These are phyloP conservation scores for Striga asiatica DNA, from an alignment of 257 asterid species.

Conservation along the genomic window DNA sequence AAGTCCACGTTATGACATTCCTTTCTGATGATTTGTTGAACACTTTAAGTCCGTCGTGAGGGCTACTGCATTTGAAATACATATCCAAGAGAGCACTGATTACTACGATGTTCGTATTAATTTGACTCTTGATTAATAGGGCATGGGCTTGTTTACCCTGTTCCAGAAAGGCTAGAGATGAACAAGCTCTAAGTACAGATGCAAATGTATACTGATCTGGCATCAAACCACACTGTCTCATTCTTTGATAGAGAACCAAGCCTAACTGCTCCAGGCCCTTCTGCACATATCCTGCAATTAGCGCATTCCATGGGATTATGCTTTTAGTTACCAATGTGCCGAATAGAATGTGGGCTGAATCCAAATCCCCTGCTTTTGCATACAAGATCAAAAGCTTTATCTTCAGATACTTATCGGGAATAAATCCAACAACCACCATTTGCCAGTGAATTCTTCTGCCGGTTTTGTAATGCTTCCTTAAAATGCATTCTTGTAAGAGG, in stretches of 20 bases:
- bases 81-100: slow-evolving; percentile 84
- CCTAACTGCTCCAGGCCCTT: slow-evolving; percentile 67
- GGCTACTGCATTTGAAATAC: slow-evolving; percentile 96
- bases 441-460: slow-evolving; percentile 90
- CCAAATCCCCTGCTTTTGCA: slow-evolving; percentile 70
- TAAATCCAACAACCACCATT: slow-evolving; percentile 60
- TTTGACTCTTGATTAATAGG: slow-evolving; percentile 53
- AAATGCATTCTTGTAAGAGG: slow-evolving; percentile 82
- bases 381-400: slow-evolving; percentile 69
- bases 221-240: slow-evolving; percentile 53
- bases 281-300: slow-evolving; percentile 82
- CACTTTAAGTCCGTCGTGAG: slow-evolving; percentile 49
- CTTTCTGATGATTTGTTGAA: slow-evolving; percentile 54
- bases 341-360: slow-evolving; percentile 48
- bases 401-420: slow-evolving; percentile 59
- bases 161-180: slow-evolving; percentile 70
- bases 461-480: slow-evolving; percentile 48
- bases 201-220: slow-evolving; percentile 89
- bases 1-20: slow-evolving; percentile 79
- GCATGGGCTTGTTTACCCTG: slow-evolving; percentile 86
- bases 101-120: slow-evolving; percentile 51
- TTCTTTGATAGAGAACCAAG: slow-evolving; percentile 47
- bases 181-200: slow-evolving; percentile 86
- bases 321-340: slow-evolving; percentile 33
- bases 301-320: slow-evolving; percentile 74